A percentile compares a stretch with the other conserved stretches of the same genome.
Conservation (phyloP, 2,329 filamentous ascomycete species). For the Xylariaceae sp. region DNA sequence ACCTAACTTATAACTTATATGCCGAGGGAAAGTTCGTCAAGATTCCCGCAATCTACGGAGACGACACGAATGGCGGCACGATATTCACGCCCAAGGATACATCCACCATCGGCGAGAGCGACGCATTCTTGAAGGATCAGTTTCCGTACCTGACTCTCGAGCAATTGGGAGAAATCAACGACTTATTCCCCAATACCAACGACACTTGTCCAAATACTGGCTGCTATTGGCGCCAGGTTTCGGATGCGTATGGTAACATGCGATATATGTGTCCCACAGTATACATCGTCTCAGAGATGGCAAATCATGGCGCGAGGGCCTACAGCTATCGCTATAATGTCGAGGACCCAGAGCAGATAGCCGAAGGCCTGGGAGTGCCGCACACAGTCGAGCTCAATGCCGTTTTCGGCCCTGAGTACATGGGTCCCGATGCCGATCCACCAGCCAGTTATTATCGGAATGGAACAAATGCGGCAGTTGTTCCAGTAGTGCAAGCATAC, state of each 20-base stretch:
- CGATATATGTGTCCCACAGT: constrained; percentile 62
- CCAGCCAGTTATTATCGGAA: constrained; percentile 52
- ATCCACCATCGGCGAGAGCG: constrained; percentile 41
- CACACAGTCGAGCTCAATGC: constrained; percentile 65
- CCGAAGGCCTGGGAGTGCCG: constrained; percentile 56
- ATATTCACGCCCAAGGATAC: constrained; percentile 51
- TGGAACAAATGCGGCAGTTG: constrained; percentile 50
- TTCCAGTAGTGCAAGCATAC: constrained; percentile 62
- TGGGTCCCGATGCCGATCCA: constrained; percentile 31
- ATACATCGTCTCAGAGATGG: constrained; percentile 42
- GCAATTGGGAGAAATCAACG: constrained; percentile 49
- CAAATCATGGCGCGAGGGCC: constrained; percentile 31
- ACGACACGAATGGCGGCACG: constrained; percentile 63
- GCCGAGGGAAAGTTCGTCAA: constrained; percentile 45
- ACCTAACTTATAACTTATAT: constrained; percentile 47
- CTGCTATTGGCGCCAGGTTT: constrained; percentile 54
- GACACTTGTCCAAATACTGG: constrained; percentile 43
- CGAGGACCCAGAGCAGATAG: constrained; percentile 49
- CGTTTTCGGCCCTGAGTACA: constrained; percentile 62
- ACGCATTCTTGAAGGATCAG: constrained; percentile 53
- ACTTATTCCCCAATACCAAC: constrained; percentile 50
- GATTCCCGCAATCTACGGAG: constrained; percentile 51
- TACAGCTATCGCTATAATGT: constrained; percentile 73
- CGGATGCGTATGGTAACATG: constrained; percentile 59
- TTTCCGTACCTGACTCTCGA: constrained; percentile 49